Evolutionary conservation across 257 asterid species (phyloP), one percentile per base, ranked within the genome.

Genomic region (Nicotiana otophora): DNA sequence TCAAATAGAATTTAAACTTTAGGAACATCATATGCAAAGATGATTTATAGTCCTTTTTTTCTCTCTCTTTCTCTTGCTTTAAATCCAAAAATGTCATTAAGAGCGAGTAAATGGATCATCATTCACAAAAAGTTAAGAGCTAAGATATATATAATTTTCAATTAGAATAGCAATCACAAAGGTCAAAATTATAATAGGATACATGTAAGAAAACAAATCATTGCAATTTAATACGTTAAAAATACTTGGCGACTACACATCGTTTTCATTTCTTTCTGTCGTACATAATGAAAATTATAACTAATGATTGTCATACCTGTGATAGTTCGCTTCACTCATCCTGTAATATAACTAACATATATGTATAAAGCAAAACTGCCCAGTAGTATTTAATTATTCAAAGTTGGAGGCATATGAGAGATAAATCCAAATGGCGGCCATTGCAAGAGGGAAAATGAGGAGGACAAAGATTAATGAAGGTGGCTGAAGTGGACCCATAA

Each of bases 401-500:
- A 28, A 9, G 14, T 19, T 82, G 84, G 91, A 84, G 81, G 90
- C 92, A 77, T 19, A 80, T 39, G 83, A 83, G 46, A 92, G 92
- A 83, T 39, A 87, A 4, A 88, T 12, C 83, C 89, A 82, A 77
- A 91, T 57, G 65, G 65, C 81, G 1, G 85, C 89, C 89, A 91
- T 51, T n/a, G 81, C 9, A 7, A 88, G 78, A 0, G 94, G 94
- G 57, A 92, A 68, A 17, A 88, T 1, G 75, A 86, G 70, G 17
- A 92, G 60, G 26, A 87, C 0, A 2, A 67, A 16, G 1, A 77
- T 23, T 23, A 23, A 0, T 0, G 91, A 62, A 5, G 95, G 97
- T 7, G 91, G 90, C 6, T 84, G 86, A 9, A 84, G 31, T 17
- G 93, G 83, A 39, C 85, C 92, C 84, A 89, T 84, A 15, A 84